A percentile compares a stretch with the other conserved stretches of the same genome.
Evolutionary conservation across 2,329 filamentous ascomycete genomes (phyloP).

Genomic region (Ascochyta lentis): DNA sequence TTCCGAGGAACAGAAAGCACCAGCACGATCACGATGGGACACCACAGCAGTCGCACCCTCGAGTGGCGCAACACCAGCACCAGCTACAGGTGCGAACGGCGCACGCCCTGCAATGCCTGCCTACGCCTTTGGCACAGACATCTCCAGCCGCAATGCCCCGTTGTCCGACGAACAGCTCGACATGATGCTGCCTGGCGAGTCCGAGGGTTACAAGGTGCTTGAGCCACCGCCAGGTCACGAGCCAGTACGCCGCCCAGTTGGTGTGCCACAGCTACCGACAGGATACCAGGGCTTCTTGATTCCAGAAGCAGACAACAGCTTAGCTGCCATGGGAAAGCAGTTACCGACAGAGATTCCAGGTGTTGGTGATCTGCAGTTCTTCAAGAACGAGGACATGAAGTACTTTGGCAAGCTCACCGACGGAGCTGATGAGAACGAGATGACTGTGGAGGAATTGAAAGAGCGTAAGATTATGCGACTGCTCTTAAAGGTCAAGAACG

Average conservation of each 20-base stretch:
- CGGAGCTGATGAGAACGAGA: constrained; percentile 85
- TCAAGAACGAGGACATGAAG: constrained; percentile 98
- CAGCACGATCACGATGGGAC: constrained; percentile 46
- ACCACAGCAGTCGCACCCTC: constrained; percentile 38
- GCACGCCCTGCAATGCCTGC: constrained; percentile 49
- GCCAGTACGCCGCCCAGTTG: constrained; percentile 75
- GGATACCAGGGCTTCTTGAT: constrained; percentile 87
- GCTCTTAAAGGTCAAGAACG: constrained; percentile 98
- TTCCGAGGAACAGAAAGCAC: constrained; percentile 33
- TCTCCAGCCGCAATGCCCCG: constrained; percentile 78
- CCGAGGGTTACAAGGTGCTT: constrained; percentile 90
- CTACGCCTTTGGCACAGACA: constrained; percentile 79
- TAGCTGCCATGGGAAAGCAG: constrained; percentile 79
- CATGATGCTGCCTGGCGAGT: constrained; percentile 84
- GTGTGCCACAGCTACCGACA: constrained; percentile 75
- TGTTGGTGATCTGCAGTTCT: constrained; percentile 94
- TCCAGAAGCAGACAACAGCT: constrained; percentile 88
- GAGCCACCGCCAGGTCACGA: constrained; percentile 92
- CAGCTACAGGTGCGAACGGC: constrained; percentile 28
- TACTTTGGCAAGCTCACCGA: constrained; percentile 99
- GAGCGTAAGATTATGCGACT: constrained; percentile 98
- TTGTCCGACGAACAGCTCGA: constrained; percentile 95
- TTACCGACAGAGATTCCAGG: constrained; percentile 95
- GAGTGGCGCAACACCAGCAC: constrained; percentile 31
- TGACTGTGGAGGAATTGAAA: constrained; percentile 95